Evolutionary conservation across 148 eudicot species (phyloP).

Genomic region (Rhododendron simsii): DNA sequence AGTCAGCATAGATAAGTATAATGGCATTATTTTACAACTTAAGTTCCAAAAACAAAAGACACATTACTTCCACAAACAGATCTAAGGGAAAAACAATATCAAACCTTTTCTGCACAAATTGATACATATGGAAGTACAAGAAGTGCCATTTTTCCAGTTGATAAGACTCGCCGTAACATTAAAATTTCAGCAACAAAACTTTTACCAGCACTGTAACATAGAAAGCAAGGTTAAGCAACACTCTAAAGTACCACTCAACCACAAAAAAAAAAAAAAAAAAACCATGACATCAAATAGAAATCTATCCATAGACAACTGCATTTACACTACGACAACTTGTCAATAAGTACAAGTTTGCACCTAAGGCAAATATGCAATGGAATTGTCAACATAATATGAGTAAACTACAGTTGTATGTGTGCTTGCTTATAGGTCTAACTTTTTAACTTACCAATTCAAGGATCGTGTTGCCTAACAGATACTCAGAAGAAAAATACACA

Average conservation of each 20-base stretch:
- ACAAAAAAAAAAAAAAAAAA: not conserved
- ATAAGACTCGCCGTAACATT: constrained; percentile 75
- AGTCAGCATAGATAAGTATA: constrained; percentile 11
- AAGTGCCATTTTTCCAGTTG: constrained; percentile 83
- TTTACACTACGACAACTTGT: not conserved
- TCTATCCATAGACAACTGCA: not conserved
- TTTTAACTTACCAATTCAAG: not conserved
- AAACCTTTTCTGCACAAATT: constrained; percentile 95
- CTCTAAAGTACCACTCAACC: constrained; percentile 3
- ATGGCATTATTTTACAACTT: not conserved
- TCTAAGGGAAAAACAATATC: not conserved
- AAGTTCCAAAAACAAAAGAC: not conserved
- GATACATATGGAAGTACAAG: constrained; percentile 98
- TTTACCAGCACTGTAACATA: constrained; percentile 82
- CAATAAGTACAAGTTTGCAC: not conserved
- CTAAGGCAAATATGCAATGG: not conserved
- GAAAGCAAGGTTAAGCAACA: constrained; percentile 12
- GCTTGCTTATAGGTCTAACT: not conserved
- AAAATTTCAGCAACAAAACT: constrained; percentile 98
- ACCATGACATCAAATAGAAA: not conserved
- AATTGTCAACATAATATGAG: not conserved
- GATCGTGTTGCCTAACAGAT: not conserved
- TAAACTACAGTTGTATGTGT: not conserved
- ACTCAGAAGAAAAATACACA: not conserved
- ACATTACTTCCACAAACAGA: not conserved